phyloP scores from a whole-genome alignment of 2,329 filamentous ascomycete genomes.

The Parastagonospora nodorum region DNA sequence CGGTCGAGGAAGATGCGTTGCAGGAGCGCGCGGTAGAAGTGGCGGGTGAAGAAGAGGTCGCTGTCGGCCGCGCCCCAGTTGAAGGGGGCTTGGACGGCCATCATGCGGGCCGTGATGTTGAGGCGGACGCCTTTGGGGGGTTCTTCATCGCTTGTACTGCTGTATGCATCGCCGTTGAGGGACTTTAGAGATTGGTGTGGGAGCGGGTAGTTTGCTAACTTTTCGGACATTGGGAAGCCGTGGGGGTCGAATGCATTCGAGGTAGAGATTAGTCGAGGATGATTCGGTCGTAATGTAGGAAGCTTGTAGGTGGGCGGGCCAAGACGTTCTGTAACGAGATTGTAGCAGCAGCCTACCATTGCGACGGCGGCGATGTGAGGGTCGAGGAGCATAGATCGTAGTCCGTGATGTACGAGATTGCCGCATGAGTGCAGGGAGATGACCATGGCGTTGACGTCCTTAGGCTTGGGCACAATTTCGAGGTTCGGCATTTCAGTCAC shows the following conservation, averaged over 20 bases:
- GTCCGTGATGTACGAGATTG: conserved; percentile 93
- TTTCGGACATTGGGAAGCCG: conserved; percentile 89
- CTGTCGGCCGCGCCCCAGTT: conserved; percentile 89
- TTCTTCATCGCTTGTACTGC: neutral
- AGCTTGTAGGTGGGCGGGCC: conserved; percentile 87
- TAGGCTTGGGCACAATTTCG: conserved; percentile 33
- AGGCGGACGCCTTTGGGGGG: conserved; percentile 68
- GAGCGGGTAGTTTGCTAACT: conserved; percentile 59
- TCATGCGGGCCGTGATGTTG: conserved; percentile 97
- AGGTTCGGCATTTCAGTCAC: conserved; percentile 32
- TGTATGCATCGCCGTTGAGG: conserved; percentile 9
- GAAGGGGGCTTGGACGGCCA: conserved; percentile 92
- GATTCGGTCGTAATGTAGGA: conserved; percentile 74
- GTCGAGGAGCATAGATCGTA: conserved; percentile 84
- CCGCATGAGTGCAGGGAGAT: conserved; percentile 97
- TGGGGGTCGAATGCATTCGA: conserved; percentile 80
- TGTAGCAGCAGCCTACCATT: conserved; percentile 98
- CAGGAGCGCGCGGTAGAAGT: conserved; percentile 88
- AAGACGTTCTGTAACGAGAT: conserved; percentile 87
- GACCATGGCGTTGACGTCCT: conserved; percentile 68
- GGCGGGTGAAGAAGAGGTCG: conserved; percentile 85
- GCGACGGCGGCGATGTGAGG: conserved; percentile 85
- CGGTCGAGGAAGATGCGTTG: conserved; percentile 91
- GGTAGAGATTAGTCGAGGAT: conserved; percentile 70
- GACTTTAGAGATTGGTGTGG: conserved; percentile 16